Base-by-base conservation (phyloP, 2,329 filamentous ascomycete genomes). In the Cordyceps militaris region DNA sequence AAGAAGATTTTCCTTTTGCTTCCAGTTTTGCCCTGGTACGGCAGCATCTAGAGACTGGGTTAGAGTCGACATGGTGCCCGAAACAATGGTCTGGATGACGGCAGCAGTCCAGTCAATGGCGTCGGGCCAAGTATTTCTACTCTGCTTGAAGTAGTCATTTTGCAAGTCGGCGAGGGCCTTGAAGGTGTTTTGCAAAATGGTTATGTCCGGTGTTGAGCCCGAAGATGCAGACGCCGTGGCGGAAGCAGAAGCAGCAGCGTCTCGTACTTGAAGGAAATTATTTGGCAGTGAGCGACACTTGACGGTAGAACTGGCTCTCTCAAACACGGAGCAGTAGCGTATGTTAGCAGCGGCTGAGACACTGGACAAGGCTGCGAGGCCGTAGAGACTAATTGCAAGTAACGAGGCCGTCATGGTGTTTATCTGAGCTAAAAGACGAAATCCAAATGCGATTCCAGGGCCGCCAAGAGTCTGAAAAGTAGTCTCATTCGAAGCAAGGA, bases 61-160 rank as follows among this genome's bases (percentile, higher is more conserved):
- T 56, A 96, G 74, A n/a, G 87, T 86, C 16, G 79, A 82, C 16
- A 94, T 78, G 3, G 86, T 81, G 14, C 85, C 88, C 0, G 89
- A 87, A 36, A 96, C 73, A 58, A 93, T 85, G 0, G 92, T 96
- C 44, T 86, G 85, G 64, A 90, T 77, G 9, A 97, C 90, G 4
- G 93, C 92, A 19, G 86, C 87, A 0, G 93, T 97, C 93, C 93
- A 97, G 74, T 97, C 93, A 66, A 96, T 97, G 32, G 89, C 82
- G 1, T 79, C 79, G 0, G 91, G 90, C 90, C 92, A 97, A 26
- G 84, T 91, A 11, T 89, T 91, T 36, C 87, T 75, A 79, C 88
- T 88, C 4, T 87, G 73, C 48, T 85, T 80, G 68, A 94, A 97
- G 73, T 91, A 96, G 26, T 79, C 76, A 54, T 82, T 77, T 69